Percentiles rank a stretch among this genome's conserved stretches.
Evolutionary conservation across 176 grass and related monocot genomes (phyloP).

Genomic region (bread wheat (Triticum aestivum)): DNA sequence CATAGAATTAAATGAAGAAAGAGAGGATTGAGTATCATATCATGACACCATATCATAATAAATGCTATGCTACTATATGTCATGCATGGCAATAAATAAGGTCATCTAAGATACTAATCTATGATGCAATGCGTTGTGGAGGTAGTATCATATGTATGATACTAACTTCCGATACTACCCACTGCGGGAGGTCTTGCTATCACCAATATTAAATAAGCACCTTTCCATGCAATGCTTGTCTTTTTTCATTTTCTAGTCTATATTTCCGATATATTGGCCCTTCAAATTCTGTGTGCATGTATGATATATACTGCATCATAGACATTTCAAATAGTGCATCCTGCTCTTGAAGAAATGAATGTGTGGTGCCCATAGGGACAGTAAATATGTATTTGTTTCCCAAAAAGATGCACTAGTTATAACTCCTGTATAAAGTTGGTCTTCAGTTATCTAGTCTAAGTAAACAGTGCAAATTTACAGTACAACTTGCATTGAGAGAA

Average conservation of each 20-base stretch:
- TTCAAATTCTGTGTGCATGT: background rate
- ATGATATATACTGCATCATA: background rate
- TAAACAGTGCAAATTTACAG: background rate
- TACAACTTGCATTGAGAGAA: background rate
- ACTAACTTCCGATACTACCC: no score
- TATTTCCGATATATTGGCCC: background rate
- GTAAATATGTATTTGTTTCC: background rate
- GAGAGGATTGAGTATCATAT: no score
- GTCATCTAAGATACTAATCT: no score
- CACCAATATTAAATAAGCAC: background rate
- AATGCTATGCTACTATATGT: no score
- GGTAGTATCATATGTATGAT: no score
- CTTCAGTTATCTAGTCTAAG: background rate
- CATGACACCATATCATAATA: no score
- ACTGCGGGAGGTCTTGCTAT: background rate
- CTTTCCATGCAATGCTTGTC: background rate
- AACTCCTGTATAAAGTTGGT: background rate
- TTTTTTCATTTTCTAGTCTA: slow-evolving; percentile 3
- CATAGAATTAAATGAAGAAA: no score
- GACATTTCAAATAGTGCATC: background rate
- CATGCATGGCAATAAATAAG: no score
- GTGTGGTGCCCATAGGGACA: background rate
- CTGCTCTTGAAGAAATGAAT: background rate
- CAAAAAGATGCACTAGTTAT: background rate
- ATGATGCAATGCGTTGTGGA: no score